Evolutionary conservation across 345 rosid genomes (phyloP).

Genomic region (Bruguiera parviflora): DNA sequence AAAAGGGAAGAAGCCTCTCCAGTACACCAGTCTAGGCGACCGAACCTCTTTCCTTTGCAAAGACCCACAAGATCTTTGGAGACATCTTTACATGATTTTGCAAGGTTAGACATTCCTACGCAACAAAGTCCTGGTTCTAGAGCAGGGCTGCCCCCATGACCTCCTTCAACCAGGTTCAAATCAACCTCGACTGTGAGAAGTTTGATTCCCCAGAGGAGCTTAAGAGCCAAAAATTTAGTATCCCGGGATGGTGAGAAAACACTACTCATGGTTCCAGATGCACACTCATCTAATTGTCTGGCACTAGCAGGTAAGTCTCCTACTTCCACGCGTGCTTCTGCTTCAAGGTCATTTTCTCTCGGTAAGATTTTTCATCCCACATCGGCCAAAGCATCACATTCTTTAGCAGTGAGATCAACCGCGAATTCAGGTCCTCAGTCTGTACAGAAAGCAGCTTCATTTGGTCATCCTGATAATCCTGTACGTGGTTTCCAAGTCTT

Average conservation of each 20-base stretch:
- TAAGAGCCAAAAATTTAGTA: slow-evolving; percentile 26
- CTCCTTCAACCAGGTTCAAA: slow-evolving; percentile 44
- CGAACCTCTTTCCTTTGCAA: slow-evolving; percentile 42
- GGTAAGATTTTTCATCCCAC: slow-evolving; percentile 31
- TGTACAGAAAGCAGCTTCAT: slow-evolving; percentile 19
- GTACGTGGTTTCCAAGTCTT: slow-evolving; percentile 20
- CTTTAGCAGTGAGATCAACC: slow-evolving; percentile 47
- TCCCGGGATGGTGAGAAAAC: slow-evolving; percentile 38
- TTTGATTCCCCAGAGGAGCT: slow-evolving; percentile 44
- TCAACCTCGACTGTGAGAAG: slow-evolving; percentile 28
- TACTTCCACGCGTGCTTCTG: slow-evolving; percentile 21
- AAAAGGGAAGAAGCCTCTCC: no score
- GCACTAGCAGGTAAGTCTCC: slow-evolving; percentile 12
- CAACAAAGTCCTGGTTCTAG: slow-evolving; percentile 36
- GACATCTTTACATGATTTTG: slow-evolving; percentile 18
- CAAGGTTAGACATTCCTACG: slow-evolving; percentile 21
- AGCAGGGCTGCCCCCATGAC: slow-evolving; percentile 45
- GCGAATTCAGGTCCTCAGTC: slow-evolving; percentile 24
- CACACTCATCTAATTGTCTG: slow-evolving; percentile 33
- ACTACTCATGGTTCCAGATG: slow-evolving; percentile 37
- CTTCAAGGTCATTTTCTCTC: slow-evolving; percentile 46
- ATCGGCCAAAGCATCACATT: slow-evolving; percentile 35
- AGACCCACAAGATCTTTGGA: slow-evolving; percentile 47
- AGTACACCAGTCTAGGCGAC: slow-evolving; percentile 32
- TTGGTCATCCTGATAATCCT: slow-evolving; percentile 15